Conservation (phyloP, 2,329 filamentous ascomycete species). For the Penicillium verrucosum region DNA sequence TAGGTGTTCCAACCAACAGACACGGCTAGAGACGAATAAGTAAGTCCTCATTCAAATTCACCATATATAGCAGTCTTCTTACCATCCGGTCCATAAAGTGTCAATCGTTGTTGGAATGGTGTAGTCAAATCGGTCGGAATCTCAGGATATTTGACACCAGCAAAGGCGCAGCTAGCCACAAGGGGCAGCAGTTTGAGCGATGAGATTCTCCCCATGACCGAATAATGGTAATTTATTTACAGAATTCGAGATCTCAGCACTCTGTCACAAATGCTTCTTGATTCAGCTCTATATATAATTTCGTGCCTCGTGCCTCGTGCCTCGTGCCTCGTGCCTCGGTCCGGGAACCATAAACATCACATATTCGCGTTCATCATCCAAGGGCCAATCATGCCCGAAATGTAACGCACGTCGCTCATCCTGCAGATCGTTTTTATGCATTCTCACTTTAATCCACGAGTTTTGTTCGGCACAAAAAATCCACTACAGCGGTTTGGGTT, state of each 20-base stretch:
- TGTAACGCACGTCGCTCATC: not conserved
- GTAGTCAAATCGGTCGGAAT: constrained; percentile 52
- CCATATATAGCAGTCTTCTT: constrained; percentile 16
- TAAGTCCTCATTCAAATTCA: not conserved
- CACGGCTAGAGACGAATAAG: constrained; percentile 39
- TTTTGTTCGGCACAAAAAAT: not conserved
- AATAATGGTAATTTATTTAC: not conserved
- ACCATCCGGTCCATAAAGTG: constrained; percentile 51
- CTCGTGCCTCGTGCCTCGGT: not conserved
- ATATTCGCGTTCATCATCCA: not conserved
- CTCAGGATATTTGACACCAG: constrained; percentile 42
- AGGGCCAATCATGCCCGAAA: constrained; percentile 1
- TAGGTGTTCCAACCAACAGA: constrained; percentile 60
- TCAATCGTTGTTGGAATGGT: constrained; percentile 54
- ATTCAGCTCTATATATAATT: not conserved
- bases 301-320: too few relatives aligned
- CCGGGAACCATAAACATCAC: not conserved
- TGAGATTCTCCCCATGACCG: constrained; percentile 12
- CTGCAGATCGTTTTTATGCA: not conserved
- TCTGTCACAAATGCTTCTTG: not conserved
- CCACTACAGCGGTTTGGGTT: not conserved
- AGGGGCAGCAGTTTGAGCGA: constrained; percentile 18
- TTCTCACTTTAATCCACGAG: not conserved
- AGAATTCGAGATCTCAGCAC: not conserved
- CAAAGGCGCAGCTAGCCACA: constrained; percentile 18